Evolutionary conservation across 2,329 filamentous ascomycete species (phyloP), one percentile per base, ranked within the genome.

Genomic region (Blastomyces emzantsi): DNA sequence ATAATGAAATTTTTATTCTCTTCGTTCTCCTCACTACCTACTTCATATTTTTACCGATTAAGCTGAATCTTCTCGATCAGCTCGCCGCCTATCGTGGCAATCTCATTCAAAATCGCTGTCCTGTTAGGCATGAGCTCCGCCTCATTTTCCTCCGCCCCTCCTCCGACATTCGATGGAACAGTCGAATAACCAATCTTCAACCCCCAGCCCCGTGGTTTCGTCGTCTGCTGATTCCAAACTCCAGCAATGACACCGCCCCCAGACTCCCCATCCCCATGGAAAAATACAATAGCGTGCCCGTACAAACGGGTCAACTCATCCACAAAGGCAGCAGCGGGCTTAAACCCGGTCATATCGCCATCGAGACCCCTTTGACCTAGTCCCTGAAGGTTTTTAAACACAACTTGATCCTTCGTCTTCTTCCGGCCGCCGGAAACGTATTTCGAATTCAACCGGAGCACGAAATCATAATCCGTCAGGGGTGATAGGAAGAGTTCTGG

Each of bases 361-460:
- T 73, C 71, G 3, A 80, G 11, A 76, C 74, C 66, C 71, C 76
- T 17, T 60, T 71, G 73, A 15, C 6, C 66, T 19, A 88, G 62
- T 70, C 74, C 66, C n/a, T 88, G 85, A 43, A 97, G 80, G 73
- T 97, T 97, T 77, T 96, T 96, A 81, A 88, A 97, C 39, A 61
- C 36, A 36, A 45, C 13, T 51, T 62, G 60, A 41, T 82, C 81
- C 41, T 65, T 55, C 41, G 69, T 71, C 43, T 66, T 68, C 30
- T 66, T 58, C 71, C 74, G 19, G 72, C 72, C 69, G 54, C 76
- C 60, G 72, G 69, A 76, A 64, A 83, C 73, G 60, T 78, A 78
- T 67, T 83, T 85, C 41, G 81, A 68, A 19, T 85, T 83, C 25
- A 97, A 79, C 71, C 88, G 84, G 62, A 99, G 79, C n/a, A 93